Evolutionary conservation across 257 asterid species (phyloP), one percentile per base, ranked within the genome.

Genomic region (Solanum habrochaites): DNA sequence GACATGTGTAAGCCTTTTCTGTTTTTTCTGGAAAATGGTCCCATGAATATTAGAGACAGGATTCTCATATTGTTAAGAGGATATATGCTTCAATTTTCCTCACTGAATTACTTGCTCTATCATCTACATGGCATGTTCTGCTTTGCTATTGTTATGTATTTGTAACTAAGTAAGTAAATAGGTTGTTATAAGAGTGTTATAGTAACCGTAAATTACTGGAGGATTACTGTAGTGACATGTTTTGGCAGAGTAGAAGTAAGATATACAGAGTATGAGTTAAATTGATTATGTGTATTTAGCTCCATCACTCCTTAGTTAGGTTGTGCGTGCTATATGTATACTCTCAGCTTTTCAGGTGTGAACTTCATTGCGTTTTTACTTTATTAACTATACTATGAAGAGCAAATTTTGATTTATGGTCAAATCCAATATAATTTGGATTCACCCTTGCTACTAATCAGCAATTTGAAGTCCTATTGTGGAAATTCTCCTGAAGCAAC

Each of bases 351-450:
- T 14, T 49, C 1, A 49, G 15, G 58, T 49, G 3, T 49, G 3
- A 49, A 13, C 20, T 49, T 49, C 58, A 49, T 49, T 49, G 1
- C 7, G 0, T 15, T 49, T 49, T 49, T 49, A 49, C 58, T 49
- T 49, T 4, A 13, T 49, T 49, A 4, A 49, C 58, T 49, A 15
- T 49, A 49, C 56, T 47, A 13, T 97, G 99, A 92, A 95, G 95
- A 20, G 98, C 98, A 67, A 89, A 29, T 93, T 98, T 93, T 23
- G 98, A 93, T 43, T 92, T 89, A 92, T 97, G 98, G 89, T 92
- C 98, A 89, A 93, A 97, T 0, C 97, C 95, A 86, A 95, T 97
- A 7, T 95, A 98, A 93, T 95, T 97, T 69, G 98, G 97, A 85
- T 90, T 90, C 69, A 96, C 98, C 91, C 92, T 93, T 87, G 95